A percentile compares a stretch with the other conserved stretches of the same genome.
These are phyloP conservation scores for Fusarium heterosporum DNA, from an alignment of 2,329 filamentous ascomycete genomes.

Conservation along the genomic window DNA sequence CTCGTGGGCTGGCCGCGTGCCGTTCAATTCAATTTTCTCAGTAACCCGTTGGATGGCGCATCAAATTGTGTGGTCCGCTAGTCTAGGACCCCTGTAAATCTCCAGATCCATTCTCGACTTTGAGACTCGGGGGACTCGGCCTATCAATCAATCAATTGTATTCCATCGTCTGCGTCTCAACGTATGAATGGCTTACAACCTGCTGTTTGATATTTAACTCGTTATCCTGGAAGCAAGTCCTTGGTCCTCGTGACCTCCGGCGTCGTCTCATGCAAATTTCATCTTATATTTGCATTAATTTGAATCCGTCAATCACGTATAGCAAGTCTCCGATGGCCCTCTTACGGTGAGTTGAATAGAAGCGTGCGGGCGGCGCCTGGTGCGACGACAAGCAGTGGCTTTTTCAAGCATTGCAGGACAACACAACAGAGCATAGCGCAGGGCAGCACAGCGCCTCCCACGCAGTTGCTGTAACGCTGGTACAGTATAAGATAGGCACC, in stretches of 20 bases:
- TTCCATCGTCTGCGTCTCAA: slow-evolving; percentile 19
- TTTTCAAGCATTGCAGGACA: slow-evolving; percentile 36
- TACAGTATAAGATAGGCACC: slow-evolving; percentile 29
- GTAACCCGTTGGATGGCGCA: slow-evolving; percentile 44
- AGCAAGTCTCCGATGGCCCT: slow-evolving; percentile 33
- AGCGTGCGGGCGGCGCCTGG: slow-evolving; percentile 35
- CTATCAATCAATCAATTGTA: slow-evolving; percentile 41
- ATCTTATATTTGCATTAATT: slow-evolving; percentile 33
- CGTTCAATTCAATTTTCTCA: slow-evolving; percentile 36
- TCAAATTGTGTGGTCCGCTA: slow-evolving; percentile 39
- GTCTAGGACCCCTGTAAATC: slow-evolving; percentile 42
- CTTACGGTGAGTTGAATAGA: slow-evolving; percentile 41
- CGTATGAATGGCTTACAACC: slow-evolving; percentile 32
- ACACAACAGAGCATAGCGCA: slow-evolving; percentile 37
- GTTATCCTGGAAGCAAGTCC: slow-evolving; percentile 26
- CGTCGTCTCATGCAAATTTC: slow-evolving; percentile 40
- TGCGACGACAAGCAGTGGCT: slow-evolving; percentile 35
- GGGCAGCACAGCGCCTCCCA: slow-evolving; percentile 17
- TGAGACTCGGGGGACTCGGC: slow-evolving; percentile 32
- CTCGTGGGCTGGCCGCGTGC: slow-evolving; percentile 48
- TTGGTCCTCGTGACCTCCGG: slow-evolving; percentile 20
- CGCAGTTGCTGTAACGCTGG: slow-evolving; percentile 32
- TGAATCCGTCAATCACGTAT: slow-evolving; percentile 34
- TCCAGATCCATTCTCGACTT: slow-evolving; percentile 35
- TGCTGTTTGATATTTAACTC: slow-evolving; percentile 21